Base-by-base conservation (phyloP, 805 yeast genomes). In the Wickerhamiella azymoides region DNA sequence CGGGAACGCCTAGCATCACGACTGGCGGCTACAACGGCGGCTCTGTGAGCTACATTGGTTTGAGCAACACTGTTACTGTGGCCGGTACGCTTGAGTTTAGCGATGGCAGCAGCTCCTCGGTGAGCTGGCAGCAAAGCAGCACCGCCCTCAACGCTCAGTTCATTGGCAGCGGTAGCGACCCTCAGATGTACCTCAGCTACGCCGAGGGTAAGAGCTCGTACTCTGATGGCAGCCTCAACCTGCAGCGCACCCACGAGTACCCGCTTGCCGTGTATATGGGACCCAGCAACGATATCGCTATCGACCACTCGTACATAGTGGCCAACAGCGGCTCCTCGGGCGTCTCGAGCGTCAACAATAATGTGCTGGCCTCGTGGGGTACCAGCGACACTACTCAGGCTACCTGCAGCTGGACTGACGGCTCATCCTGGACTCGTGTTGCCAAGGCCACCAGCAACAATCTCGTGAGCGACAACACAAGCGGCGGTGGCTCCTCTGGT, bases 241-340 rank as follows among this genome's bases (percentile, higher is more conserved):
- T 19, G 18, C n/a, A 21, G 7, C 38, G 44, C 33, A 30, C 18
- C 14, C 36, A 42, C 25, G 39, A 35, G 40, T 42, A 33, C 40
- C 45, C 45, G 8, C 26, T 42, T 13, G 39, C 33, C 2, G 4
- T 35, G 17, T 36, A 36, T 26, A 24, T 42, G 13, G 39, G 40
- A 4, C 11, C 44, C 6, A 21, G 27, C n/a, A 18, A 13, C 28
- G 19, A 25, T 13, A 36, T 42, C 11, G 40, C 36, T 10, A 8
- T 42, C 18, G 45, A 42, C 19, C 40, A 42, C 9, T 35, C 45
- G 17, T 42, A 42, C 36, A 42, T 42, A n/a, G 28, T 42, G 10
- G n/a, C 11, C 8, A 36, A 36, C 36, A 19, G 24, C 14, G 40
- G 40, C 17, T 11, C 30, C 18, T 11, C 21, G 13, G 36, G 40